Evolutionary conservation across 192 early-diverging fungal species (phyloP).

Genomic region (Podila clonocystis): DNA sequence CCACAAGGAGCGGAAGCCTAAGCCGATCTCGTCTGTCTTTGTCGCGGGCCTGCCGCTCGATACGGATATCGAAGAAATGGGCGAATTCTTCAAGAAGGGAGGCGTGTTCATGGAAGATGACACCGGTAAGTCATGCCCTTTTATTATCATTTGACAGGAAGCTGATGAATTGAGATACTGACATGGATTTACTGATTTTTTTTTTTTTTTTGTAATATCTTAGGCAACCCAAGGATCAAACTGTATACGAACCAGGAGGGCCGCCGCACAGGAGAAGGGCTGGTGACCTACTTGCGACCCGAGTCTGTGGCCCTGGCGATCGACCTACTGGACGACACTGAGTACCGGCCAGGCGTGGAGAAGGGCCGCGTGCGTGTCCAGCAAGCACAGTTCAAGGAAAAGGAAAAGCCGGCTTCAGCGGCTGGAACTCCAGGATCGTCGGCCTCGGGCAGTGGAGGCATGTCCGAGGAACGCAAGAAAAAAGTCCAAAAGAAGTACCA

Average conservation of each 20-base stretch:
- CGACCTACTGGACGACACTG: slow-evolving; percentile 87
- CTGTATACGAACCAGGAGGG: slow-evolving; percentile 82
- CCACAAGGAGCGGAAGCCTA: slow-evolving; percentile 53
- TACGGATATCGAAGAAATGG: slow-evolving; percentile 82
- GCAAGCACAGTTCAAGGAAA: slow-evolving; percentile 85
- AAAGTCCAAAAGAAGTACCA: slow-evolving; percentile 72
- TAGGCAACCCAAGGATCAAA: slow-evolving; percentile 89
- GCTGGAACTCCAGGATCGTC: slow-evolving; percentile 24
- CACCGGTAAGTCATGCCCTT: slow-evolving; percentile 17
- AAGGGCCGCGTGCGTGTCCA: slow-evolving; percentile 76
- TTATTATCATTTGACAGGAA: no score
- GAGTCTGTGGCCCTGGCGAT: slow-evolving; percentile 90
- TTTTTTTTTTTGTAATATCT: background rate
- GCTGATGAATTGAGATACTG: no score
- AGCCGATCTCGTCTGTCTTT: slow-evolving; percentile 85
- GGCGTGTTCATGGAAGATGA: slow-evolving; percentile 86
- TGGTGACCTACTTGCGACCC: slow-evolving; percentile 91
- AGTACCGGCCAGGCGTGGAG: slow-evolving; percentile 73
- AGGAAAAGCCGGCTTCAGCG: slow-evolving; percentile 56
- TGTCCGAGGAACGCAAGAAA: slow-evolving; percentile 62
- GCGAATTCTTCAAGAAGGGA: slow-evolving; percentile 75
- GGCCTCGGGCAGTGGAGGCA: background rate
- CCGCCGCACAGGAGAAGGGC: slow-evolving; percentile 86
- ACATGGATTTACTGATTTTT: no score
- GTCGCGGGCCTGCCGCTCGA: slow-evolving; percentile 87